Percentiles rank a stretch among this genome's conserved stretches.
phyloP scores from a whole-genome alignment of 495 filamentous ascomycete genomes.

The Baudoinia panamericana region DNA sequence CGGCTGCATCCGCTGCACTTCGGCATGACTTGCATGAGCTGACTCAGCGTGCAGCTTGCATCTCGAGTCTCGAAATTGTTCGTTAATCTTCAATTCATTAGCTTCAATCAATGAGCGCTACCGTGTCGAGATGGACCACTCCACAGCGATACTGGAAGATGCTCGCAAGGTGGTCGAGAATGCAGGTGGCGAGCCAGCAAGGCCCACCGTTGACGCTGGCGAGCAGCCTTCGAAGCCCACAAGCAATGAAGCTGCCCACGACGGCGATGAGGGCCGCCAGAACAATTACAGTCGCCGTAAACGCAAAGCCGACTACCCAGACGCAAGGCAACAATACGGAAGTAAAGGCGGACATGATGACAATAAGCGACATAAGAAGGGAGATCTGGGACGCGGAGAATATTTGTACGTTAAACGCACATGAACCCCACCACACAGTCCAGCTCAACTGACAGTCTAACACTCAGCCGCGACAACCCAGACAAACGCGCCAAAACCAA shows the following conservation, averaged over 20 bases:
- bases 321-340: conserved; percentile 3
- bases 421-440: conserved; percentile 21
- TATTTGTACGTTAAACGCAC: conserved; percentile 41
- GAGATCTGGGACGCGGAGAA: conserved; percentile 52
- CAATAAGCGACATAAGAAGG: conserved; percentile 39
- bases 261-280: neutral
- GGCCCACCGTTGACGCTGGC: neutral
- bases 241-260: neutral
- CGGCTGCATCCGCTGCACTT: too few relatives aligned
- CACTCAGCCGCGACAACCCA: conserved; percentile 40
- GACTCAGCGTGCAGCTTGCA: too few relatives aligned
- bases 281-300: conserved; percentile 12
- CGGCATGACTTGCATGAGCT: too few relatives aligned
- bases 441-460: conserved; percentile 36
- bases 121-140: conserved; percentile 16
- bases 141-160: conserved; percentile 13
- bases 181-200: neutral
- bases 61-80: too few relatives aligned
- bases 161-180: conserved; percentile 11
- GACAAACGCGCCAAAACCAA: conserved; percentile 49
- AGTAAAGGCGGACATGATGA: conserved; percentile 19
- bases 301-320: conserved; percentile 8
- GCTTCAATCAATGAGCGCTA: conserved; percentile 1
- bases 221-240: neutral
- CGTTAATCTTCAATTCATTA: too few relatives aligned